Conservation (phyloP, 148 eudicot species). For the Diospyros kaki region DNA sequence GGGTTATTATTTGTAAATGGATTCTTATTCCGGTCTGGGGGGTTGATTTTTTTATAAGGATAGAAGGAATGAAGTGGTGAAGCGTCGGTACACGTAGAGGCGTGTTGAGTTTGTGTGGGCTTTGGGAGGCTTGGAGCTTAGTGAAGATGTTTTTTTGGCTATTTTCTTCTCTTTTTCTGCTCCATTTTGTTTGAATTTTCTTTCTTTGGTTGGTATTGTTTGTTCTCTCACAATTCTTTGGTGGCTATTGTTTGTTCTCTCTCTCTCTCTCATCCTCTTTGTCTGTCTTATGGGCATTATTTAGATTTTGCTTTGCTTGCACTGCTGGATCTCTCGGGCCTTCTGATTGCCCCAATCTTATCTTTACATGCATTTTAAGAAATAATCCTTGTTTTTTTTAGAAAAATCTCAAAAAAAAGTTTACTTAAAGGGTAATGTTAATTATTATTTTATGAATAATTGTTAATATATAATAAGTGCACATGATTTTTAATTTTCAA, state of each 20-base stretch:
- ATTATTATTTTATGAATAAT: no score
- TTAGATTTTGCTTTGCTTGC: not conserved
- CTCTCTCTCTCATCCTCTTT: not conserved
- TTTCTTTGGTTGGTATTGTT: not conserved
- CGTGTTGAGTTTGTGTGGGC: not conserved
- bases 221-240: not conserved
- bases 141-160: slow-evolving; percentile 10
- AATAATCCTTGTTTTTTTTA: no score
- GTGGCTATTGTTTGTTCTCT: not conserved
- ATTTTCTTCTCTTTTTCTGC: not conserved
- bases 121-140: slow-evolving; percentile 9
- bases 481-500: no score
- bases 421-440: no score
- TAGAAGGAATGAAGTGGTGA: slow-evolving; percentile 14
- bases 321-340: not conserved
- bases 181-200: not conserved
- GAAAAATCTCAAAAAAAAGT: no score
- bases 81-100: slow-evolving; percentile 12
- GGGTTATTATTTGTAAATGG: not conserved
- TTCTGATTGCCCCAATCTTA: not conserved
- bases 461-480: no score
- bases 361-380: no score
- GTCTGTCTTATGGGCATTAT: not conserved
- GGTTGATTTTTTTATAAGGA: not conserved
- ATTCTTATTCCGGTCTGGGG: not conserved